Conservation (phyloP, 495 filamentous ascomycete genomes). For the Amorphotheca resinae region DNA sequence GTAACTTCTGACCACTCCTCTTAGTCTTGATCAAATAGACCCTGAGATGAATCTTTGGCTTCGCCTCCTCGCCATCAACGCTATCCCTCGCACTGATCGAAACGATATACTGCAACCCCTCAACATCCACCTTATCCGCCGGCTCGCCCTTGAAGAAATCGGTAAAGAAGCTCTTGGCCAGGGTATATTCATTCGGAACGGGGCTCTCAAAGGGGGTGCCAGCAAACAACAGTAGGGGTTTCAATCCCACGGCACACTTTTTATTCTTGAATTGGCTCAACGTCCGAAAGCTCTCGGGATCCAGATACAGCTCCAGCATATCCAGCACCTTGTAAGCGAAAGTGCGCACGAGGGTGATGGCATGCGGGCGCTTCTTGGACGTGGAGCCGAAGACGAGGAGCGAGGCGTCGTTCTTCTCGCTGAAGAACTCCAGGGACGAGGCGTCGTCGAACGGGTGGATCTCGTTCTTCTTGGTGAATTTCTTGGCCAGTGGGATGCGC, state of each 20-base stretch:
- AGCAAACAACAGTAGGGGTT: conserved; percentile 77
- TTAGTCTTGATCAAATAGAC: conserved; percentile 75
- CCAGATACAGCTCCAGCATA: conserved; percentile 79
- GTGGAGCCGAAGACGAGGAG: conserved; percentile 67
- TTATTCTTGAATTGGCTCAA: conserved; percentile 70
- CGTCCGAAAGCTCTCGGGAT: conserved; percentile 49
- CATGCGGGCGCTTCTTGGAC: conserved; percentile 89
- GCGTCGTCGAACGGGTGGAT: conserved; percentile 90
- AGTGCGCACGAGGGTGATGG: conserved; percentile 67
- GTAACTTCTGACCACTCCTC: conserved; percentile 73
- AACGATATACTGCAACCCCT: conserved; percentile 83
- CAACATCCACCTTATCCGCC: conserved; percentile 72
- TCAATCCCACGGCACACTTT: conserved; percentile 69
- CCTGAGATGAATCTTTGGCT: conserved; percentile 67
- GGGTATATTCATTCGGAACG: conserved; percentile 57
- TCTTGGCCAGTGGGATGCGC: conserved; percentile 64
- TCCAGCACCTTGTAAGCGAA: conserved; percentile 81
- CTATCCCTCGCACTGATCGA: conserved; percentile 64
- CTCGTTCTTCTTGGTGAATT: conserved; percentile 90
- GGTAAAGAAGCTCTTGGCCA: conserved; percentile 74
- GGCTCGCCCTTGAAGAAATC: conserved; percentile 82
- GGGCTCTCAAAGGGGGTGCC: conserved; percentile 74
- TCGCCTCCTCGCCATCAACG: conserved; percentile 36
- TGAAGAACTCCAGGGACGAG: conserved; percentile 79
- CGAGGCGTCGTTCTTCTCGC: conserved; percentile 85